Evolutionary conservation across 2,329 filamentous ascomycete species (phyloP).

Genomic region (Trichoderma endophyticum): DNA sequence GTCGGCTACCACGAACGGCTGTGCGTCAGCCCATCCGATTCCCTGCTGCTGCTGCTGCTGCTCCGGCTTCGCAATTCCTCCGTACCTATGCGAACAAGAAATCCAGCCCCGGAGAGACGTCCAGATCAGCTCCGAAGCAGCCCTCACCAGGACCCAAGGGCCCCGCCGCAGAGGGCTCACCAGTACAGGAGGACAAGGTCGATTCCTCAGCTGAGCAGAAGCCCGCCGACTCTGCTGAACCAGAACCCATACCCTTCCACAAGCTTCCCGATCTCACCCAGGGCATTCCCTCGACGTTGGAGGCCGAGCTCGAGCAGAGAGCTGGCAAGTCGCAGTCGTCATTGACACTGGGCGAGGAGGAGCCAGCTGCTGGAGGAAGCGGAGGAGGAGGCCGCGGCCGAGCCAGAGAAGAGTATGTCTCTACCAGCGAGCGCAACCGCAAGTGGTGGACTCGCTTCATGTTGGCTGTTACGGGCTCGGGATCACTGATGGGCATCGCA

Average conservation of each 20-base stretch:
- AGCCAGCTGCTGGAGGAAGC: conserved; percentile 27
- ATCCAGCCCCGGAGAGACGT: conserved; percentile 22
- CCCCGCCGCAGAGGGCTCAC: conserved; percentile 6
- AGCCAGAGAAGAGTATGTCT: conserved; percentile 74
- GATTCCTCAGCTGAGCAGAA: conserved; percentile 23
- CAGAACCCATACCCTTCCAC: conserved; percentile 51
- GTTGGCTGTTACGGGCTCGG: conserved; percentile 59
- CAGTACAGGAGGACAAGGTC: conserved; percentile 20
- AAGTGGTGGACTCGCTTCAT: conserved; percentile 72
- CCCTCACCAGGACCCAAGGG: conserved; percentile 7
- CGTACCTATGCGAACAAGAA: conserved; percentile 30
- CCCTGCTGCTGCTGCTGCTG: conserved; percentile 21
- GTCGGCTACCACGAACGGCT: conserved; percentile 29
- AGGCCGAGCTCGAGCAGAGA: conserved; percentile 62
- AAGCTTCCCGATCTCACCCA: conserved; percentile 89
- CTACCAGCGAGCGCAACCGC: conserved; percentile 81
- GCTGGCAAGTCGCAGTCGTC: conserved; percentile 34
- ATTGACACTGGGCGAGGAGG: conserved; percentile 37
- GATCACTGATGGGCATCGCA: conserved; percentile 55
- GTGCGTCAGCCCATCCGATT: conserved; percentile 27
- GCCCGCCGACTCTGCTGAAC: conserved; percentile 31
- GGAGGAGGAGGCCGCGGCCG: conserved; percentile 32
- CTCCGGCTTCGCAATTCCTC: conserved; percentile 28
- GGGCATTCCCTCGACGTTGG: conserved; percentile 88
- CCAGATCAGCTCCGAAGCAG: background rate